Percentiles rank a stretch among this genome's conserved stretches.
These are phyloP conservation scores for Euphrasia confusa DNA, from an alignment of 257 asterid species.

Conservation along the genomic window DNA sequence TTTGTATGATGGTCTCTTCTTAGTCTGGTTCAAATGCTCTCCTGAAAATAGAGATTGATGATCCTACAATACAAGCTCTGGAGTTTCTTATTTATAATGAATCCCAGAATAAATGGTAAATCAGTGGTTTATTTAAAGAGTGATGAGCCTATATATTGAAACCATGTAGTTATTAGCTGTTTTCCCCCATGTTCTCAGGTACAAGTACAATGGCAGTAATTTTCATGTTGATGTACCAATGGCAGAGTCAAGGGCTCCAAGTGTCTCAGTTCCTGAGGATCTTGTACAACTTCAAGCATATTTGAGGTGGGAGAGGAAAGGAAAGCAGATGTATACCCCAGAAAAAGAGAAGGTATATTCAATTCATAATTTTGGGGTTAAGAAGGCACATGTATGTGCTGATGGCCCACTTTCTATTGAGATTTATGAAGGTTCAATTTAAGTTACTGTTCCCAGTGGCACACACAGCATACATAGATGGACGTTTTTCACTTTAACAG, in stretches of 20 bases:
- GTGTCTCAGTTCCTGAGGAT: constrained; percentile 84
- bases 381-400: constrained; percentile 4
- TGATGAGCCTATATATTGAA: constrained; percentile 21
- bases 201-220: constrained; percentile 77
- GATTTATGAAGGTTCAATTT: constrained; percentile 21
- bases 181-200: constrained; percentile 47
- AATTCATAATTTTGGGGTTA: constrained; percentile 13
- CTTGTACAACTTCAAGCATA: constrained; percentile 95
- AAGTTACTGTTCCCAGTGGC: constrained; percentile 19
- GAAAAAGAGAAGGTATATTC: constrained; percentile 70
- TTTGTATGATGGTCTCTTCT: constrained; percentile 23
- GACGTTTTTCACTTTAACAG: background rate
- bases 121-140: constrained; percentile 5
- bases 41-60: constrained; percentile 76
- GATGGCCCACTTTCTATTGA: constrained; percentile 12
- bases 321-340: constrained; percentile 75
- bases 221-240: constrained; percentile 54
- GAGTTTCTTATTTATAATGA: constrained; percentile 88
- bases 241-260: constrained; percentile 34
- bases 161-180: constrained; percentile 11
- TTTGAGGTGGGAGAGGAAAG: constrained; percentile 95
- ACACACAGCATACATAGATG: background rate
- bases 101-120: constrained; percentile 80
- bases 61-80: constrained; percentile 75
- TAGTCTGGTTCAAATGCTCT: constrained; percentile 72